Evolutionary conservation across 768 basidiomycete genomes (phyloP).

Genomic region (Tylopilus cervinicoccineus): DNA sequence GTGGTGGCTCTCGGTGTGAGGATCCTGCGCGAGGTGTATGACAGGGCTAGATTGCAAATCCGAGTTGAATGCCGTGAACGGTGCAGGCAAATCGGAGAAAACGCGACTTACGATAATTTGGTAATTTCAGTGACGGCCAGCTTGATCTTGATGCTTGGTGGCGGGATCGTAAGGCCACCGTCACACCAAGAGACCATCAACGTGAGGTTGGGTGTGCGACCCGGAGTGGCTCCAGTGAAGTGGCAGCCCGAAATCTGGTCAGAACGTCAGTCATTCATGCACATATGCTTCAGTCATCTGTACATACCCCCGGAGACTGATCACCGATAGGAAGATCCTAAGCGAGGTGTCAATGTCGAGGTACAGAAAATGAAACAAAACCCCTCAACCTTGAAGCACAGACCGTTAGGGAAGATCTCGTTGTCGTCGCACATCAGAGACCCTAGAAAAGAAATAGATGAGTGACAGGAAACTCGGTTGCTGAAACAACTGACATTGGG

Average conservation of each 20-base stretch:
- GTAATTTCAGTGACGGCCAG: background rate
- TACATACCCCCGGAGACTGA: background rate
- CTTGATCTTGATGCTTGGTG: background rate
- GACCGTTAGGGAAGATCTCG: background rate
- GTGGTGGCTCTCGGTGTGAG: background rate
- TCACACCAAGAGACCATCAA: background rate
- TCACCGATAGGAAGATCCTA: background rate
- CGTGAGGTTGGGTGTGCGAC: background rate
- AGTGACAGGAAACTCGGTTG: background rate
- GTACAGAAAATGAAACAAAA: background rate
- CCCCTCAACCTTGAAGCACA: constrained; percentile 7
- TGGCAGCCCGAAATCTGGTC: background rate
- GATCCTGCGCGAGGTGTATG: background rate
- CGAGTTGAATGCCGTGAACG: background rate
- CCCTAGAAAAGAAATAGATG: background rate
- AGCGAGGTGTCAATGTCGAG: background rate
- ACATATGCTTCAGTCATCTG: background rate
- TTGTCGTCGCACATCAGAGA: constrained; percentile 4
- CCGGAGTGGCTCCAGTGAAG: background rate
- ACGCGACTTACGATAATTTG: background rate
- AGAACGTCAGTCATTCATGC: background rate
- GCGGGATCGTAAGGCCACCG: background rate
- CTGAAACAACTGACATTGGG: background rate
- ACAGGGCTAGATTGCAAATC: background rate
- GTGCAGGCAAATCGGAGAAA: background rate